Conservation (phyloP, 2,329 filamentous ascomycete species). For the Herpotrichia juniperi region DNA sequence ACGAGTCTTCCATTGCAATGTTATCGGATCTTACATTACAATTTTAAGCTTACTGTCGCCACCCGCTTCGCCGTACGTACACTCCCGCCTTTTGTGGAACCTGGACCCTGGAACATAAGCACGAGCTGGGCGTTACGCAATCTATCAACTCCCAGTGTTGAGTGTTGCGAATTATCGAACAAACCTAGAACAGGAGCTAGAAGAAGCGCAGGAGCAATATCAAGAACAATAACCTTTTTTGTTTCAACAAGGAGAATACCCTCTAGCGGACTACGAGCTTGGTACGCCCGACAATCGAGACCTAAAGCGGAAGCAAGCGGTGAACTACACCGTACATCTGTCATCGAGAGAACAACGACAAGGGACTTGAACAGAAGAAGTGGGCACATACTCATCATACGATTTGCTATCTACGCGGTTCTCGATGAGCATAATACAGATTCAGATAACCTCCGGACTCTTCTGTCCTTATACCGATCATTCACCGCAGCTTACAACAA, state of each 20-base stretch:
- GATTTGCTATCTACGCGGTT: not conserved
- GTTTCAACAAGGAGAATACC: no score
- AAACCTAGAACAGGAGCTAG: not conserved
- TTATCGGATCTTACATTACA: conserved; percentile 8
- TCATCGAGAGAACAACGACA: not conserved
- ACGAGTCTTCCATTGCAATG: not conserved
- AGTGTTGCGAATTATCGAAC: not conserved
- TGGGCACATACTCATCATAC: not conserved
- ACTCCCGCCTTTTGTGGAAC: conserved; percentile 18
- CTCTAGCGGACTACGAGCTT: no score
- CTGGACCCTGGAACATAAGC: not conserved
- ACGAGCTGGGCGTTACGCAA: conserved; percentile 8
- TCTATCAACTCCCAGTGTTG: not conserved
- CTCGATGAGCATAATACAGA: conserved; percentile 6
- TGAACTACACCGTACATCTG: conserved; percentile 21
- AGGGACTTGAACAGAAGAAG: not conserved
- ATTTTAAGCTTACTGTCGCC: conserved; percentile 29
- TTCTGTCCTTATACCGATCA: not conserved
- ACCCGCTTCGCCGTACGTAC: conserved; percentile 11
- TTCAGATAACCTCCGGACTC: not conserved
- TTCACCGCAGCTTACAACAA: not conserved
- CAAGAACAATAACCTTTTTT: not conserved
- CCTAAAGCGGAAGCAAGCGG: conserved; percentile 11
- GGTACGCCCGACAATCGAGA: not conserved
- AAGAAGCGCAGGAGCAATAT: not conserved